Conservation (phyloP, 192 early-diverging fungal species). For the Backusella parvicylindrica region DNA sequence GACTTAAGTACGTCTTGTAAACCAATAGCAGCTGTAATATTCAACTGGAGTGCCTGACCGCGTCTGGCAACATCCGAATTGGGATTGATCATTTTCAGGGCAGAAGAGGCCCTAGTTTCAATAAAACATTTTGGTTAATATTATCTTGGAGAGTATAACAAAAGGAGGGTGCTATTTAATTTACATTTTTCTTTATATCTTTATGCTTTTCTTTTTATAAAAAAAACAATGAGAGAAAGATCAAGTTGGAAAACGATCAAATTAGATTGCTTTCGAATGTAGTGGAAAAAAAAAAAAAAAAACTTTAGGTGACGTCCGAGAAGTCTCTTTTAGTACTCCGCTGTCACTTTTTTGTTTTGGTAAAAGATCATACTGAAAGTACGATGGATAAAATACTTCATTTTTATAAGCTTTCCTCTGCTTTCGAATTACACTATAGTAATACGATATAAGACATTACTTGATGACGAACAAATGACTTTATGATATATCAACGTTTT, state of each 20-base stretch:
- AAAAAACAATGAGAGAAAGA: not conserved
- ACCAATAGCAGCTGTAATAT: conserved; percentile 93
- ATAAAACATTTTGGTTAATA: not conserved
- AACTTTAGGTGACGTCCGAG: not conserved
- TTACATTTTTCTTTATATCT: not conserved
- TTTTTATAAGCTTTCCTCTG: too few species aligned
- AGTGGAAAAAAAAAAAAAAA: not conserved
- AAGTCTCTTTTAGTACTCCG: not conserved
- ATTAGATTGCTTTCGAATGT: not conserved
- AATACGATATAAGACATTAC: too few species aligned
- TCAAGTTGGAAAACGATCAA: not conserved
- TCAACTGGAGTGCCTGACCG: conserved; percentile 95
- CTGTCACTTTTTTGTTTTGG: not conserved
- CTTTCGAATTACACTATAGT: too few species aligned
- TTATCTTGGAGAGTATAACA: not conserved
- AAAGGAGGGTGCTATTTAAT: not conserved
- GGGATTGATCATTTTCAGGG: conserved; percentile 93
- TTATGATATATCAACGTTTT: too few species aligned
- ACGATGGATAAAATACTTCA: too few species aligned
- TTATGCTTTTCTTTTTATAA: not conserved
- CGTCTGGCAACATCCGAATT: conserved; percentile 98
- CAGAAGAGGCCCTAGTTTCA: conserved; percentile 52
- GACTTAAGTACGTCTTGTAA: conserved; percentile 94
- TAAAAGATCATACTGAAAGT: too few species aligned
- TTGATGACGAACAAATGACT: too few species aligned